A percentile compares a stretch with the other conserved stretches of the same genome.
Conservation (phyloP, 495 filamentous ascomycete genomes). For the Trichoderma parareesei region DNA sequence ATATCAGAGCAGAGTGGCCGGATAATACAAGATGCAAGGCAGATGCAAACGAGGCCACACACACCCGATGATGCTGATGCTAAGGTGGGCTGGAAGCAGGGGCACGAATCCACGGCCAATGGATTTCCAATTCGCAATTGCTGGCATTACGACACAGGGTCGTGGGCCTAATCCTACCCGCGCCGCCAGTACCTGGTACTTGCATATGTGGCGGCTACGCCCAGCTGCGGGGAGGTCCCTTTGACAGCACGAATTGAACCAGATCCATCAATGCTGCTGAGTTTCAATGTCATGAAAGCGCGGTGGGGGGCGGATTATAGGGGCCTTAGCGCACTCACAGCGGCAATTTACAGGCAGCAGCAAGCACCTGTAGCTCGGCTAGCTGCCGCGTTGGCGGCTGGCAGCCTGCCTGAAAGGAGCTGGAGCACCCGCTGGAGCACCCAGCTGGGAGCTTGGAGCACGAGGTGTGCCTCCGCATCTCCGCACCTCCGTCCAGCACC, state of each 20-base stretch:
- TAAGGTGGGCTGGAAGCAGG: not conserved
- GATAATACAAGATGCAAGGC: not conserved
- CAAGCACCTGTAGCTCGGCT: no score
- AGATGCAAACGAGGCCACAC: not conserved
- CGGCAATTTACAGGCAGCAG: no score
- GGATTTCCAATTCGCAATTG: not conserved
- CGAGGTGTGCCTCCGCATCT: conserved; percentile 3
- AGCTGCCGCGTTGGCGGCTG: no score
- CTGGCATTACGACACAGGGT: not conserved
- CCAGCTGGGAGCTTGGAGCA: not conserved
- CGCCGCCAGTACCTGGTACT: not conserved
- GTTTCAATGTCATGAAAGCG: no score
- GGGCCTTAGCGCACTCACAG: no score
- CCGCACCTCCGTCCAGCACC: conserved; percentile 3
- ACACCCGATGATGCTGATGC: conserved; percentile 1
- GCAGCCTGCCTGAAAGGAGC: no score
- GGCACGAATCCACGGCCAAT: not conserved
- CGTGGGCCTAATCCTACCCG: not conserved
- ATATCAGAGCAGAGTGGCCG: not conserved
- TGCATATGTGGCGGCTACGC: no score
- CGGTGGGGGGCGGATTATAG: no score
- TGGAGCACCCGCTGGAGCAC: no score
- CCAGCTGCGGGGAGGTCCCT: no score
- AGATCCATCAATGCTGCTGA: no score
- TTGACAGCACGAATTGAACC: no score